These are phyloP conservation scores for Saccharomycopsis vini DNA, from an alignment of 805 yeast species.

Conservation along the genomic window DNA sequence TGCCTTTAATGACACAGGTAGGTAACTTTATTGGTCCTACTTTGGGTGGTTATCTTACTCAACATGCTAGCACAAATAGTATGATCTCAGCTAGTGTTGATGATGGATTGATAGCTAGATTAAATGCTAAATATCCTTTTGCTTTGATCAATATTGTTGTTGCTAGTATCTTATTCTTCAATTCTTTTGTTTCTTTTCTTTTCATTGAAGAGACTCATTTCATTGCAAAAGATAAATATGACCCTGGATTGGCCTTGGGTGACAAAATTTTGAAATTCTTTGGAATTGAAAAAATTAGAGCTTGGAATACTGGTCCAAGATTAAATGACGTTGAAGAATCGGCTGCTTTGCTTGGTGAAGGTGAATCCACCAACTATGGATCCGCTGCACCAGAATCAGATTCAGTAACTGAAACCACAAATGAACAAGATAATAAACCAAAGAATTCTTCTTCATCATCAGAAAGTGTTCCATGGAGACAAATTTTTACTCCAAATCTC, in stretches of 20 bases:
- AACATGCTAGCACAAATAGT: slow-evolving; percentile 28
- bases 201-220: slow-evolving; percentile 48
- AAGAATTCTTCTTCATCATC: slow-evolving; percentile 23
- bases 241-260: slow-evolving; percentile 38
- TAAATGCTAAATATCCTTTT: slow-evolving; percentile 37
- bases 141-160: slow-evolving; percentile 44
- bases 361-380: too few relatives aligned
- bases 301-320: not conserved
- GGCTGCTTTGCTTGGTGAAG: too few relatives aligned
- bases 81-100: slow-evolving; percentile 3
- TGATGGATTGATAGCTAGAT: slow-evolving; percentile 6
- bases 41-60: slow-evolving; percentile 45
- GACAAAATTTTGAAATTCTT: slow-evolving; percentile 25
- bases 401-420: slow-evolving; percentile 12
- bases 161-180: slow-evolving; percentile 28
- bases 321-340: too few relatives aligned
- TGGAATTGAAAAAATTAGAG: slow-evolving; percentile 24
- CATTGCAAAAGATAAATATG: slow-evolving; percentile 30
- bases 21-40: slow-evolving; percentile 56
- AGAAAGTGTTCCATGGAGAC: slow-evolving; percentile 25
- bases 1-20: slow-evolving; percentile 54
- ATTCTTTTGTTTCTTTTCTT: slow-evolving; percentile 33
- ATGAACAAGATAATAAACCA: slow-evolving; percentile 21
- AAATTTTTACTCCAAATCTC: slow-evolving; percentile 28
- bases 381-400: slow-evolving; percentile 22